Base-by-base conservation (phyloP, 2,329 filamentous ascomycete genomes). In the Bipolaris cookei region DNA sequence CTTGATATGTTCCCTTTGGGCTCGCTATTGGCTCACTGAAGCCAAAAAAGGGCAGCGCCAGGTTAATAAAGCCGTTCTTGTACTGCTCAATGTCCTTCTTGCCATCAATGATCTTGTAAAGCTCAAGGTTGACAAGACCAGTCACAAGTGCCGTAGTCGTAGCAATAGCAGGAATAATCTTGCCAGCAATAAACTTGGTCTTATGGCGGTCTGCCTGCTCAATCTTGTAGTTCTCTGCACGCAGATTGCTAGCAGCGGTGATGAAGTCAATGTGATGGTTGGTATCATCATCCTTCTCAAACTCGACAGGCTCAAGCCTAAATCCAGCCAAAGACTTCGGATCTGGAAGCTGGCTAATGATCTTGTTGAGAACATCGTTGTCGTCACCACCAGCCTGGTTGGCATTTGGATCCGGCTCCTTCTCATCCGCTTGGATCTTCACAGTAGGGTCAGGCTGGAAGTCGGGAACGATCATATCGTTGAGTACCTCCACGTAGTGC, bases 191-290 rank as follows among this genome's bases (percentile, higher is more conserved):
- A 79, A 99, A 98, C 83, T 99, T 99, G 61, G 94, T 99, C 88
- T 95, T 96, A 84, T 97, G 95, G 61, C 92, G 86, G 74, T 99
- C 94, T 0, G 95, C 93, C 63, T 88, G 85, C 71, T 91, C 87
- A 66, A 99, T 99, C 78, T 95, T 96, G 85, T 99, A 99, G 81
- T 99, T 99, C 78, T 96, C 90, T 0, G 95, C 95, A 58, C 96
- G 91, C 58, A 99, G 83, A 76, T 99, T 99, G 82, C 93, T 97
- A 64, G 93, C 93, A 1, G 93, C 92, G 6, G 95, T 96, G 79
- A 99, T 98, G 82, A 99, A 99, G 78, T 98, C 95, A 70, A 99
- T 99, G 82, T 99, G 95, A 78, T 95, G 87, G 78, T 99, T 99
- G 48, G 90, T 91, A 77, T 99, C 96, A 70, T 99, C 95, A 65